phyloP scores from a whole-genome alignment of 2,329 filamentous ascomycete species.

The Fusarium decemcellulare region DNA sequence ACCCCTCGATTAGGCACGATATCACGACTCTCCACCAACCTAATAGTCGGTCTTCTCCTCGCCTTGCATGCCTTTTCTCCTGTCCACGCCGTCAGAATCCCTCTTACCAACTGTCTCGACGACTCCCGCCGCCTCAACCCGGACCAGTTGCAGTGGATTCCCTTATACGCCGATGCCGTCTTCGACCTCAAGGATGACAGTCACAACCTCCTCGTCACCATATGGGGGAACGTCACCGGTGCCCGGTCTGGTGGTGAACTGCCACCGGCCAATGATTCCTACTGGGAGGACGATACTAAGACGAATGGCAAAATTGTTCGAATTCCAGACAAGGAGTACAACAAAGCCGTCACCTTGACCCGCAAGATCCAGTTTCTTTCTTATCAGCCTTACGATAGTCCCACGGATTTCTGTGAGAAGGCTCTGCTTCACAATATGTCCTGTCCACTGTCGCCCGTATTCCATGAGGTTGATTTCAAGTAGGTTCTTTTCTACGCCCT shows the following conservation, averaged over 20 bases:
- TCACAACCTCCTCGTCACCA: conserved; percentile 80
- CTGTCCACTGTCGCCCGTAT: conserved; percentile 84
- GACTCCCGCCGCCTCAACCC: conserved; percentile 69
- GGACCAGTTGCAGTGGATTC: conserved; percentile 82
- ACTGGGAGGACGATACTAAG: conserved; percentile 73
- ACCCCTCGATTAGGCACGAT: conserved; percentile 32
- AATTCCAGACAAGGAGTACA: conserved; percentile 64
- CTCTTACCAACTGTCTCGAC: conserved; percentile 88
- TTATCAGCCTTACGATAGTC: conserved; percentile 76
- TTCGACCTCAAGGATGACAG: conserved; percentile 75
- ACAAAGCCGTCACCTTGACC: conserved; percentile 80
- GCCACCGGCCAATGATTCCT: conserved; percentile 70
- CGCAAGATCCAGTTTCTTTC: conserved; percentile 81
- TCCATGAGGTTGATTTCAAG: conserved; percentile 61
- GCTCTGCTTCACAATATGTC: conserved; percentile 67
- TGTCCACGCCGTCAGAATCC: conserved; percentile 75
- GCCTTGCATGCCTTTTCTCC: conserved; percentile 57
- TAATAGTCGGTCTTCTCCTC: conserved; percentile 56
- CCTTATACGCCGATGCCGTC: conserved; percentile 79
- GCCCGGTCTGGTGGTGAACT: conserved; percentile 70
- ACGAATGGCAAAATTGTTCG: conserved; percentile 84
- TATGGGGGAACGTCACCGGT: conserved; percentile 94
- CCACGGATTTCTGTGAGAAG: conserved; percentile 76
- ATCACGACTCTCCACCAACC: conserved; percentile 35
- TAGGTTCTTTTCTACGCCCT: conserved; percentile 48